Conservation (phyloP, 345 rosid species). For the Pugionium dolabratum region DNA sequence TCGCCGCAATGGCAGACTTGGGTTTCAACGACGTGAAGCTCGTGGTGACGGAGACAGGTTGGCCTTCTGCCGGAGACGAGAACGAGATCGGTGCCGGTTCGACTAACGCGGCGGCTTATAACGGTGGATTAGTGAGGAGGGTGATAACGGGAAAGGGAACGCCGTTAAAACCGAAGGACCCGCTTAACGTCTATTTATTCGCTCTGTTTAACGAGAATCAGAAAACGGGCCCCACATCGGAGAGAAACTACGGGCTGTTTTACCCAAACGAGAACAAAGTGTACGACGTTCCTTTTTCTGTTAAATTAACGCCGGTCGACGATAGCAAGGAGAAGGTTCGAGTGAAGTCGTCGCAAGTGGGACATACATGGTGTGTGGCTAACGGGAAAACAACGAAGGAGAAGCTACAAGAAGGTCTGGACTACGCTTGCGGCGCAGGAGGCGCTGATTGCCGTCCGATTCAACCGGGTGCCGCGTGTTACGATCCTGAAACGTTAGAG, state of each 20-base stretch:
- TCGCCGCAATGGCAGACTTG: constrained; percentile 73
- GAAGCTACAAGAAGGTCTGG: constrained; percentile 68
- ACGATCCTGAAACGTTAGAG: constrained; percentile 62
- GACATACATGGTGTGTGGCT: constrained; percentile 92
- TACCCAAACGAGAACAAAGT: constrained; percentile 77
- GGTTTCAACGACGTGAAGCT: constrained; percentile 60
- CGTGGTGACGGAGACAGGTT: constrained; percentile 85
- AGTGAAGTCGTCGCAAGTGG: constrained; percentile 36
- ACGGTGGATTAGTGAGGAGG: constrained; percentile 71
- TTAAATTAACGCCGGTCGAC: constrained; percentile 33
- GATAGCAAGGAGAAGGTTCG: constrained; percentile 46
- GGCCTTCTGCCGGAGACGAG: constrained; percentile 92
- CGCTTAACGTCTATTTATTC: constrained; percentile 70
- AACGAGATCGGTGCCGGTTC: constrained; percentile 68
- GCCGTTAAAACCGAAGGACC: constrained; percentile 67
- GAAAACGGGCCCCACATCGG: constrained; percentile 83
- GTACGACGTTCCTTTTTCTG: constrained; percentile 61
- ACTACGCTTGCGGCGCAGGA: constrained; percentile 91
- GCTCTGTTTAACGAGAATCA: constrained; percentile 89
- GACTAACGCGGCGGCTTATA: constrained; percentile 79
- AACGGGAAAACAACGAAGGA: constrained; percentile 44
- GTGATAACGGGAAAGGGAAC: constrained; percentile 74
- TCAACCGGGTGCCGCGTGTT: constrained; percentile 77
- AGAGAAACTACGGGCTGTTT: constrained; percentile 87
- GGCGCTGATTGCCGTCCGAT: constrained; percentile 91